These are phyloP conservation scores for Podaxis sp. DNA, from an alignment of 768 basidiomycete genomes.

Conservation along the genomic window DNA sequence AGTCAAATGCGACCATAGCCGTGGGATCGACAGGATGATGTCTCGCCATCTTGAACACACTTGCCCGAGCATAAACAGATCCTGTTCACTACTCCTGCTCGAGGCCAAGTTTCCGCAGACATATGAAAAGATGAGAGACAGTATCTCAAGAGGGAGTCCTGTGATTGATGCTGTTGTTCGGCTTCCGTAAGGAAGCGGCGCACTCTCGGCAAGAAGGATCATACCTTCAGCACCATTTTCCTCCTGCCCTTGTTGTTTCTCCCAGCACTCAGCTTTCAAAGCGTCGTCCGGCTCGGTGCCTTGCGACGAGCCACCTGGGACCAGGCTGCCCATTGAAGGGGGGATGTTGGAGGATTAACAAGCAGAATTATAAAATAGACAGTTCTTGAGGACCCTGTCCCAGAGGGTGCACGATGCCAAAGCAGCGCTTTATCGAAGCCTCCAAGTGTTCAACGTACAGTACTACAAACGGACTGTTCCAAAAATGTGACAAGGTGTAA, in stretches of 20 bases:
- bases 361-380: background rate
- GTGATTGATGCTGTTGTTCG: background rate
- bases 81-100: background rate
- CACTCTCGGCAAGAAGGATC: background rate
- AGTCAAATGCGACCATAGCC: background rate
- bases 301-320: background rate
- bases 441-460: too few relatives aligned
- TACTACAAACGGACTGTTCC: too few relatives aligned
- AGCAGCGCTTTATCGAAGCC: too few relatives aligned
- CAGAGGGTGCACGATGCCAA: too few relatives aligned
- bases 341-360: background rate
- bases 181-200: background rate
- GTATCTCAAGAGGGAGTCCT: background rate
- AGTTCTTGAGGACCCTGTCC: too few relatives aligned
- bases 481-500: too few relatives aligned
- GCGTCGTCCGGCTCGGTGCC: background rate
- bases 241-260: background rate
- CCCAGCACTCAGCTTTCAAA: background rate
- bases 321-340: background rate
- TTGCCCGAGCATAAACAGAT: background rate
- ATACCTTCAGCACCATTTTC: background rate
- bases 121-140: background rate
- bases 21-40: background rate
- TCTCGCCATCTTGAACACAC: slow-evolving; percentile 1
- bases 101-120: background rate